Evolutionary conservation across 371 early-diverging fungal genomes (phyloP).

Genomic region (Apophysomyces sp.): DNA sequence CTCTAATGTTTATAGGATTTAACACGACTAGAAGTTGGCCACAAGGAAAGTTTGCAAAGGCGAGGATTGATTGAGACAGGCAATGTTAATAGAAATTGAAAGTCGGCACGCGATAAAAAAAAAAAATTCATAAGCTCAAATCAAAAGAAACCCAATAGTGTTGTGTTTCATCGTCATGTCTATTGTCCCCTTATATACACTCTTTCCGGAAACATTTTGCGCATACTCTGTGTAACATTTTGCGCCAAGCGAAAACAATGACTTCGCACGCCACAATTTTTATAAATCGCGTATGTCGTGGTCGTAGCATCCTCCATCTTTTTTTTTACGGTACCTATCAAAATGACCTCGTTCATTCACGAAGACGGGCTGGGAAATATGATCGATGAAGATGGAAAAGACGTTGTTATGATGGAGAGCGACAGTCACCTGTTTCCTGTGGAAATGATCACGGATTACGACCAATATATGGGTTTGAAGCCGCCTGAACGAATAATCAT

Average conservation of each 20-base stretch:
- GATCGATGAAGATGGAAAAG: neutral
- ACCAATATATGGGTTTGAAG: constrained; percentile 8
- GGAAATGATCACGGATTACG: constrained; percentile 11
- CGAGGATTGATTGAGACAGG: too few species aligned
- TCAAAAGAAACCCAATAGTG: too few species aligned
- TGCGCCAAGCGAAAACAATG: constrained; percentile 6
- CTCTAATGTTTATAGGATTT: too few species aligned
- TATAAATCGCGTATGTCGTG: neutral
- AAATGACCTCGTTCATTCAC: neutral
- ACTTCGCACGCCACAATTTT: neutral
- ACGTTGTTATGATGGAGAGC: too few species aligned
- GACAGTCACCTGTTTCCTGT: neutral
- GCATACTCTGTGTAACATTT: constrained; percentile 6
- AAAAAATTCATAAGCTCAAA: too few species aligned
- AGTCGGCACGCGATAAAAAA: too few species aligned
- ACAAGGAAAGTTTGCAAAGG: too few species aligned
- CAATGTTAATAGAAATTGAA: too few species aligned
- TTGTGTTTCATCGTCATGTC: too few species aligned
- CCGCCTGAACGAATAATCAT: constrained; percentile 1
- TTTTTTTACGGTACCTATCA: too few species aligned
- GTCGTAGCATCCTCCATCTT: neutral
- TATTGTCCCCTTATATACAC: too few species aligned
- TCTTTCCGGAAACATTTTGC: constrained; percentile 4
- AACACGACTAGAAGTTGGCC: too few species aligned
- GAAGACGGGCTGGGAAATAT: neutral